A percentile compares a stretch with the other conserved stretches of the same genome.
phyloP scores from a whole-genome alignment of 2,329 filamentous ascomycete species.

The Colletotrichum sp. region DNA sequence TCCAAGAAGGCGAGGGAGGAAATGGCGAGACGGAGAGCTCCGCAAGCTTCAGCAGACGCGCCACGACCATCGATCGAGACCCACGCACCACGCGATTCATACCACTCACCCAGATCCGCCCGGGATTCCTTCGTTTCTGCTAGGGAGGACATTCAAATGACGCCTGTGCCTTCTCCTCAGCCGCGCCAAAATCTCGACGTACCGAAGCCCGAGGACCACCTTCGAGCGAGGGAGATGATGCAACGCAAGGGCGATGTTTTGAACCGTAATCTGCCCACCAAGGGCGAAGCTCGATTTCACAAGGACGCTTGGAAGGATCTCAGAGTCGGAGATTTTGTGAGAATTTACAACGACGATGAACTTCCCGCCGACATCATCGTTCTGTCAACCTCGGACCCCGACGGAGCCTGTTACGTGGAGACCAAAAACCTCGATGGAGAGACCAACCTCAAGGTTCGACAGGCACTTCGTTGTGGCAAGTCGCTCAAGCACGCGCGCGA shows the following conservation, averaged over 20 bases:
- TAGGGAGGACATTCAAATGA: slow-evolving; percentile 88
- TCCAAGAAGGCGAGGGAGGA: slow-evolving; percentile 53
- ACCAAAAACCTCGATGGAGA: slow-evolving; percentile 98
- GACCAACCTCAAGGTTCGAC: slow-evolving; percentile 95
- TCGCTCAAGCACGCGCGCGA: slow-evolving; percentile 87
- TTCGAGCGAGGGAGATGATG: slow-evolving; percentile 41
- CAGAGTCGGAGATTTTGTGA: slow-evolving; percentile 93
- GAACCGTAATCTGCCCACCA: slow-evolving; percentile 68
- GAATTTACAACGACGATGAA: slow-evolving; percentile 95
- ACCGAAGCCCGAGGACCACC: slow-evolving; percentile 38
- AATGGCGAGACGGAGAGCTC: slow-evolving; percentile 53
- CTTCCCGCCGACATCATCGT: slow-evolving; percentile 94
- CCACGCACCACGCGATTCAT: slow-evolving; percentile 56
- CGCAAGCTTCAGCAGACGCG: slow-evolving; percentile 38
- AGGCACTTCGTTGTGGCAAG: slow-evolving; percentile 85
- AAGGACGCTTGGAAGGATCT: slow-evolving; percentile 95
- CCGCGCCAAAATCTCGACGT: slow-evolving; percentile 48
- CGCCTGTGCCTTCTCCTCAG: slow-evolving; percentile 84
- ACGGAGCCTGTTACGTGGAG: slow-evolving; percentile 96
- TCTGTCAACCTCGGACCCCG: slow-evolving; percentile 88
- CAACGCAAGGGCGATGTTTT: slow-evolving; percentile 66
- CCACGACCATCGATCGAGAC: slow-evolving; percentile 68
- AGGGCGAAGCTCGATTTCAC: slow-evolving; percentile 84
- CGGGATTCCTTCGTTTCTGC: slow-evolving; percentile 58
- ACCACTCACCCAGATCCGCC: slow-evolving; percentile 44